phyloP scores from a whole-genome alignment of 768 basidiomycete species.

The Lactifluus volemus region DNA sequence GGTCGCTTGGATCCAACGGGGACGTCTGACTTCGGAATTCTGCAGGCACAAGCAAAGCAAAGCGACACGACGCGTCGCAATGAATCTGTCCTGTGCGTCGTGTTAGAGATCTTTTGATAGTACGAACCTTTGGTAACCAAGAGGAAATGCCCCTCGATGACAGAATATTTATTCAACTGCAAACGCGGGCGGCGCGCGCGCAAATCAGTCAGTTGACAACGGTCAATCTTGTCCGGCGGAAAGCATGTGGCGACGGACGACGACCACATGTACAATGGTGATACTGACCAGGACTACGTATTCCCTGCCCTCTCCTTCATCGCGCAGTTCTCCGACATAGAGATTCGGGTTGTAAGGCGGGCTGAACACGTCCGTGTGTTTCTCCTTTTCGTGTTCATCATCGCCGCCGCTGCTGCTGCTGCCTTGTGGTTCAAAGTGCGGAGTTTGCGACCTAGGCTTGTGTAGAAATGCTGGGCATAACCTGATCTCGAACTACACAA shows the following conservation, averaged over 20 bases:
- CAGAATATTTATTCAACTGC: slow-evolving; percentile 81
- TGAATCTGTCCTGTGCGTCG: too few species aligned
- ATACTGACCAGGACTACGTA: slow-evolving; percentile 65
- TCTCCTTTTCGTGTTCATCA: slow-evolving; percentile 22
- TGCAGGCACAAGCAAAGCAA: slow-evolving; percentile 22
- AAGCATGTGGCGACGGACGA: too few species aligned
- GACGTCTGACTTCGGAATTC: slow-evolving; percentile 73
- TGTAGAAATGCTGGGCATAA: slow-evolving; percentile 79
- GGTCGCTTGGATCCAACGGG: slow-evolving; percentile 70
- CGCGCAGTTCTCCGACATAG: slow-evolving; percentile 63
- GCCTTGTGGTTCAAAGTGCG: slow-evolving; percentile 29
- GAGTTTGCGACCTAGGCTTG: slow-evolving; percentile 51
- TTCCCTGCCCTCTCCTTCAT: slow-evolving; percentile 45
- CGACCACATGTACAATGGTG: background rate
- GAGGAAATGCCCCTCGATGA: slow-evolving; percentile 81
- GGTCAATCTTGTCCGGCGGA: too few species aligned
- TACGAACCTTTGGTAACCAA: slow-evolving; percentile 68
- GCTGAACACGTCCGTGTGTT: slow-evolving; percentile 61
- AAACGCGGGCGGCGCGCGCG: background rate
- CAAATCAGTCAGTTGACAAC: background rate
- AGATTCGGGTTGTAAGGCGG: slow-evolving; percentile 78
- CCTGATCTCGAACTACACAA: slow-evolving; percentile 70
- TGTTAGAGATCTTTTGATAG: too few species aligned
- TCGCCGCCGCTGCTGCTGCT: slow-evolving; percentile 6
- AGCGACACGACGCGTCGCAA: background rate